A percentile compares a stretch with the other conserved stretches of the same genome.
These are phyloP conservation scores for Ascoidea rubescens DNA, from an alignment of 805 yeast genomes.

Conservation along the genomic window DNA sequence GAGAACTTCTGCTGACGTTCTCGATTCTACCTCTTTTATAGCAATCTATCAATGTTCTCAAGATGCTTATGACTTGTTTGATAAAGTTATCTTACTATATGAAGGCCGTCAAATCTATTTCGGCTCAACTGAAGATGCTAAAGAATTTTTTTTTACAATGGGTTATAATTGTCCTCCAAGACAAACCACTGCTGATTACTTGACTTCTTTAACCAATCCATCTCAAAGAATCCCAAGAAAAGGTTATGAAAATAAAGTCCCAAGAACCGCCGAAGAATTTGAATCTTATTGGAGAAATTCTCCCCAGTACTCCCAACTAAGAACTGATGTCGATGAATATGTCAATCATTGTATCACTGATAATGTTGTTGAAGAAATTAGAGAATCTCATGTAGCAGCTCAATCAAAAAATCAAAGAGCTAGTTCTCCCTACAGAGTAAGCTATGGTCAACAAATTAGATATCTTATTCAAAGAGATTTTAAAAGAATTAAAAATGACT, in stretches of 20 bases:
- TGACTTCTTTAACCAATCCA: conserved; percentile 43
- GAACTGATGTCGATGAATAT: conserved; percentile 28
- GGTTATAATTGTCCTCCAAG: conserved; percentile 43
- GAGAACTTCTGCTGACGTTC: conserved; percentile 34
- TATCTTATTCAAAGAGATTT: conserved; percentile 31
- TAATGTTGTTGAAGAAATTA: conserved; percentile 11
- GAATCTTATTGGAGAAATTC: conserved; percentile 35
- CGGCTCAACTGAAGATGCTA: conserved; percentile 33
- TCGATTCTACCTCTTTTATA: conserved; percentile 39
- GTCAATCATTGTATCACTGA: conserved; percentile 11
- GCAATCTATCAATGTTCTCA: conserved; percentile 51
- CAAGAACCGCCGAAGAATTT: conserved; percentile 39
- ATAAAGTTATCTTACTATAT: conserved; percentile 37
- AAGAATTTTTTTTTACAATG: conserved; percentile 33
- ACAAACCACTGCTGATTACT: conserved; percentile 46
- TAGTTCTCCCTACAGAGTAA: conserved; percentile 38
- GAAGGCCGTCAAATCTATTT: conserved; percentile 43
- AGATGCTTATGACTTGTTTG: conserved; percentile 38
- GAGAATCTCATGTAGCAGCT: conserved; percentile 33
- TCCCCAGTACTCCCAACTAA: conserved; percentile 23
- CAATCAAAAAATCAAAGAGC: conserved; percentile 34
- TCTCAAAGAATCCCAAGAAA: conserved; percentile 28
- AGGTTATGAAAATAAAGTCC: conserved; percentile 35
- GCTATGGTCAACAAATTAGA: conserved; percentile 36
- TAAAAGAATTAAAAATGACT: conserved; percentile 36